Evolutionary conservation across 441 rosid genomes (phyloP).

Genomic region (Pelargonium myrrhifolium): DNA sequence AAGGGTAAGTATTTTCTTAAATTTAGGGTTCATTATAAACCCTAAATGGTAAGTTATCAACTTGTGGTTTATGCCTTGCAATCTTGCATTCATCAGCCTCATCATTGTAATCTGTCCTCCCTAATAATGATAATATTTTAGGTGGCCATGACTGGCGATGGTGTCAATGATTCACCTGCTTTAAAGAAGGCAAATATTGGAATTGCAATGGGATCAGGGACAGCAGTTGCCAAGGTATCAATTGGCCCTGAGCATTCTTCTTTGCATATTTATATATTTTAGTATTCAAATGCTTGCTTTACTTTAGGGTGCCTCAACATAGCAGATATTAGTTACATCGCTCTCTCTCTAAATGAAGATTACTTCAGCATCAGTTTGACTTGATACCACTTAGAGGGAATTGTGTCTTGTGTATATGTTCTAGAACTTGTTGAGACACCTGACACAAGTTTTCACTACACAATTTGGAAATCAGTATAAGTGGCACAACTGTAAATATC

Average conservation of each 20-base stretch:
- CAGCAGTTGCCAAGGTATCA: slow-evolving; percentile 95
- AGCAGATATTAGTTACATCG: not conserved
- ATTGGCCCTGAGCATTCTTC: slow-evolving; percentile 14
- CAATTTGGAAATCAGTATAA: not conserved
- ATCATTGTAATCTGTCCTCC: slow-evolving; percentile 8
- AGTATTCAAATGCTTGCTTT: not conserved
- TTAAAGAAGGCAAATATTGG: slow-evolving; percentile 96
- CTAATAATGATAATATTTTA: slow-evolving; percentile 24
- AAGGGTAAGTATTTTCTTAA: not conserved
- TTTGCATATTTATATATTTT: not conserved
- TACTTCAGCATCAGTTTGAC: too few relatives aligned
- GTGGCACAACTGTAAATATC: slow-evolving; percentile 5
- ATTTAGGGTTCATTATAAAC: not conserved
- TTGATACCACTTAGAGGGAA: too few relatives aligned
- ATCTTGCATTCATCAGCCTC: not conserved
- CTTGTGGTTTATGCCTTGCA: not conserved
- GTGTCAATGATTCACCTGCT: slow-evolving; percentile 99
- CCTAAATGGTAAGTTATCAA: not conserved
- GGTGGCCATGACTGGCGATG: slow-evolving; percentile 99
- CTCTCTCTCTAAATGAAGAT: too few relatives aligned
- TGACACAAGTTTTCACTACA: not conserved
- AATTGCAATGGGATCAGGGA: slow-evolving; percentile 99
- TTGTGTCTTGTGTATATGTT: not conserved
- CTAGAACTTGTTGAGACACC: not conserved
- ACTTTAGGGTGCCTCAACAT: not conserved